These are phyloP conservation scores for Candida orba DNA, from an alignment of 805 yeast genomes.

Conservation along the genomic window DNA sequence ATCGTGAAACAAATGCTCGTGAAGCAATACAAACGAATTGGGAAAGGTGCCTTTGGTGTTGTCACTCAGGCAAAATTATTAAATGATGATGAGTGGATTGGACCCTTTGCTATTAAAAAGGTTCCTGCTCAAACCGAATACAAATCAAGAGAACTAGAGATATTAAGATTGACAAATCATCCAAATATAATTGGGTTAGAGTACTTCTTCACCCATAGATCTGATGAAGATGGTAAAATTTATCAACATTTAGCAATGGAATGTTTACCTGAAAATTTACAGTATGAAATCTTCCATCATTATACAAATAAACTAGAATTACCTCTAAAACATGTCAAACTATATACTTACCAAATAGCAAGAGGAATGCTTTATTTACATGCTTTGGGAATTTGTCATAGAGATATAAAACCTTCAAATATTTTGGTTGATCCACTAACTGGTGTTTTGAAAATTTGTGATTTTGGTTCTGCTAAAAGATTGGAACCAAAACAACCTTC, in stretches of 20 bases:
- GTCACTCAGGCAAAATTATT: slow-evolving; percentile 65
- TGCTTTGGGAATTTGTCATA: slow-evolving; percentile 72
- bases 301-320: slow-evolving; percentile 52
- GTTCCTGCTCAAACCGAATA: slow-evolving; percentile 87
- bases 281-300: slow-evolving; percentile 65
- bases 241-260: slow-evolving; percentile 85
- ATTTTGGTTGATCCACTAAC: slow-evolving; percentile 67
- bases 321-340: slow-evolving; percentile 68
- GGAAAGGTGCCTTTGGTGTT: slow-evolving; percentile 84
- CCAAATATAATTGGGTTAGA: slow-evolving; percentile 70
- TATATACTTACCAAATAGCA: slow-evolving; percentile 72
- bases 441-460: slow-evolving; percentile 68
- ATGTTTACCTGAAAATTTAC: slow-evolving; percentile 75
- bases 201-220: slow-evolving; percentile 63
- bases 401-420: slow-evolving; percentile 82
- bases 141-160: slow-evolving; percentile 74
- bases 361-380: slow-evolving; percentile 80
- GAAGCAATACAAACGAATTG: slow-evolving; percentile 65
- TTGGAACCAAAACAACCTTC: slow-evolving; percentile 77
- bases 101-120: slow-evolving; percentile 79
- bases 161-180: slow-evolving; percentile 66
- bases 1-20: slow-evolving; percentile 55
- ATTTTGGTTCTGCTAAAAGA: slow-evolving; percentile 79
- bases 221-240: slow-evolving; percentile 53
- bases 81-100: slow-evolving; percentile 47